Evolutionary conservation across 768 basidiomycete genomes (phyloP), one percentile per base, ranked within the genome.

Genomic region (Tubosaeta sp.): DNA sequence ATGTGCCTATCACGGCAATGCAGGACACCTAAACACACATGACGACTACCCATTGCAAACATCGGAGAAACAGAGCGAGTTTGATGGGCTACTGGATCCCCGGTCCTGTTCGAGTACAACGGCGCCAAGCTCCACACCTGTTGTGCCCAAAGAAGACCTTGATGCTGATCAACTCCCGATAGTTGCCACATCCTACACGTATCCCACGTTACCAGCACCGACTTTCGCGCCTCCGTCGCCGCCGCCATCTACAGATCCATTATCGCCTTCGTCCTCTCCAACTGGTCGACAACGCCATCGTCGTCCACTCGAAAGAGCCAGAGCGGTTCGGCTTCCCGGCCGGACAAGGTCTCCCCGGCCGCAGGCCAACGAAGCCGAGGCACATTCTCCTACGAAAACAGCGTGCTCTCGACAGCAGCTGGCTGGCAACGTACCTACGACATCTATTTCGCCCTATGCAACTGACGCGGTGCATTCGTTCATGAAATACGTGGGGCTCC

Each of bases 261-360:
- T 59, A 27, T 59, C 55, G 10, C 57, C 53, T n/a, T 54, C 39
- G 39, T 63, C 54, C 12, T 60, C 66, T 37, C 56, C 61, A n/a
- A 52, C 51, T 38, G 29, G 52, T 39, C 56, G 43, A 47, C 57
- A 57, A 52, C 62, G 60, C 33, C 53, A 65, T 51, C 68, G 66
- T 26, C 67, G 65, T 22, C 67, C 65, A 14, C 65, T 70, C 12
- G 67, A 68, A 53, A 64, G 69, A 29, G 60, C 67, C 0, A 56
- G 67, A 52, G 67, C 67, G n/a, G 67, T 68, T 39, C 66, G 69
- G 37, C 56, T 67, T 11, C 58, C 56, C n/a, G 58, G 60, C 1
- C 65, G 65, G 27, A 56, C 58, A 39, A 52, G 48, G 56, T 67
- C 65, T 47, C 65, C 62, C 26, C 56, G 56, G 48, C 43, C 51